Conservation (phyloP, 106 monocot species). For the Triglochin maritima region DNA sequence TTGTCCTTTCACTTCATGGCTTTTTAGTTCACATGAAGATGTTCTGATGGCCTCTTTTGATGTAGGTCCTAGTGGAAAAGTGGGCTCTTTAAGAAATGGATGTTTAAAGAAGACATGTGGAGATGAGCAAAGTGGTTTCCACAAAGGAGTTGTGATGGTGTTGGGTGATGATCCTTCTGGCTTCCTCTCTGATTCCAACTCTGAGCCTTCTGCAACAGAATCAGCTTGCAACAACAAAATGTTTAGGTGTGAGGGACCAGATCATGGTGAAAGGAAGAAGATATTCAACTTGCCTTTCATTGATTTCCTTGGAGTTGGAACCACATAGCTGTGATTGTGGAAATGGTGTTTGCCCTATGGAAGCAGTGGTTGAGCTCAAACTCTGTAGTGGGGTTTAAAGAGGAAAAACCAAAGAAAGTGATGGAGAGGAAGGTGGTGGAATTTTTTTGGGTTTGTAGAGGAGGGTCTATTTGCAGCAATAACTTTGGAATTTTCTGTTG, state of each 20-base stretch:
- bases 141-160: constrained; percentile 2
- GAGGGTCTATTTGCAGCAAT: neutral
- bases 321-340: neutral
- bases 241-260: constrained; percentile 1
- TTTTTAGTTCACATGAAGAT: neutral
- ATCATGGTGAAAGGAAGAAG: neutral
- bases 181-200: constrained; percentile 5
- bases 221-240: neutral
- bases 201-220: constrained; percentile 2
- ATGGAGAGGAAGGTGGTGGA: neutral
- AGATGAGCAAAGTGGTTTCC: neutral
- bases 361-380: neutral
- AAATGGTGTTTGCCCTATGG: neutral
- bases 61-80: neutral
- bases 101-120: neutral
- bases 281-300: constrained; percentile 5
- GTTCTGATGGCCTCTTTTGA: neutral
- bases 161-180: constrained; percentile 5
- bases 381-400: neutral
- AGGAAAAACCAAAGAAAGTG: neutral
- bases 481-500: neutral
- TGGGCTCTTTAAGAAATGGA: constrained; percentile 3
- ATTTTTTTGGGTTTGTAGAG: neutral
- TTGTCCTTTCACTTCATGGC: neutral
- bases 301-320: constrained; percentile 22